Percentiles rank a stretch among this genome's conserved stretches.
Evolutionary conservation across 371 early-diverging fungal species (phyloP).

Genomic region (Mortierella sp.): DNA sequence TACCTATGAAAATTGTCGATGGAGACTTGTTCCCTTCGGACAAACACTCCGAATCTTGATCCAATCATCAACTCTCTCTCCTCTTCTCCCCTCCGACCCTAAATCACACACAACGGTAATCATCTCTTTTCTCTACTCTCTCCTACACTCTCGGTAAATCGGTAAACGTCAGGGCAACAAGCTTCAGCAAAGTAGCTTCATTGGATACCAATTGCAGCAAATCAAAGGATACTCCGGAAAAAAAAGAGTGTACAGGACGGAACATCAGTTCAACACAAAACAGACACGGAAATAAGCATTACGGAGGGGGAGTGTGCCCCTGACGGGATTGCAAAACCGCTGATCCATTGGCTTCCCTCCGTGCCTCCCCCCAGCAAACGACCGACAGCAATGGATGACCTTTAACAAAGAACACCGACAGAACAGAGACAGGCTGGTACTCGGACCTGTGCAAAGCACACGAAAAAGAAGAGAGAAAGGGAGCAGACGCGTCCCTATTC

Average conservation of each 20-base stretch:
- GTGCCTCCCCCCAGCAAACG: background rate
- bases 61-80: constrained; percentile 5
- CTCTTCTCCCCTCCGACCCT: constrained; percentile 9
- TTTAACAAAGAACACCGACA: background rate
- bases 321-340: background rate
- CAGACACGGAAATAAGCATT: background rate
- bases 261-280: background rate
- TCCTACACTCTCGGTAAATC: background rate
- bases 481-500: constrained; percentile 1
- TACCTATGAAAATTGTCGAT: background rate
- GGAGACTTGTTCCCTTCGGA: background rate
- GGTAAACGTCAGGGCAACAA: background rate
- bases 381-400: background rate
- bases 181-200: background rate
- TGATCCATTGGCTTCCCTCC: background rate
- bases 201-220: background rate
- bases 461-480: background rate
- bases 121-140: background rate
- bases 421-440: background rate
- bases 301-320: background rate
- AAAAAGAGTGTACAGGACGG: background rate
- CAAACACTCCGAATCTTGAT: background rate
- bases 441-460: background rate
- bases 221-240: constrained; percentile 1
- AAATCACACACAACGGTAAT: constrained; percentile 10